These are phyloP conservation scores for Starmerella davenportii DNA, from an alignment of 805 yeast species.

Conservation along the genomic window DNA sequence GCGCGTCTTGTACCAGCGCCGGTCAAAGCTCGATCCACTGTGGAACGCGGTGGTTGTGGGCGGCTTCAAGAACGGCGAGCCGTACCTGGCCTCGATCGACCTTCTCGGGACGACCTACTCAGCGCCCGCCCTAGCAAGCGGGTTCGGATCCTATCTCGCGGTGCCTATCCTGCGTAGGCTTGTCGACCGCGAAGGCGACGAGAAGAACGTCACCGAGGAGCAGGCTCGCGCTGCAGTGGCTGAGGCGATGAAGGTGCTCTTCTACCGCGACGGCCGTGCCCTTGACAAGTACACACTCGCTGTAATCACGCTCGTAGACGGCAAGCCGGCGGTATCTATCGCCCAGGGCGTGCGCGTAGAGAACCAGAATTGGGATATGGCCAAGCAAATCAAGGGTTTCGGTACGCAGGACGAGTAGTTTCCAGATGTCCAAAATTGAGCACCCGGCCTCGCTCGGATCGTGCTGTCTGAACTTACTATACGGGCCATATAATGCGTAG, in stretches of 20 bases:
- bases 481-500: no score
- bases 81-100: slow-evolving; percentile 74
- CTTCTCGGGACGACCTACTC: slow-evolving; percentile 79
- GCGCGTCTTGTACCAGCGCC: slow-evolving; percentile 65
- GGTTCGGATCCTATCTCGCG: slow-evolving; percentile 91
- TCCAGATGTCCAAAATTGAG: not conserved
- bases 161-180: slow-evolving; percentile 75
- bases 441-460: not conserved
- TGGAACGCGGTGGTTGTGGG: slow-evolving; percentile 92
- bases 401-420: slow-evolving; percentile 28
- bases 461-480: no score
- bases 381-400: slow-evolving; percentile 73
- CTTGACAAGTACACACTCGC: slow-evolving; percentile 70
- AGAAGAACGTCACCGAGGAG: slow-evolving; percentile 44
- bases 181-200: slow-evolving; percentile 65
- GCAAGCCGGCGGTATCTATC: slow-evolving; percentile 32
- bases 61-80: slow-evolving; percentile 60
- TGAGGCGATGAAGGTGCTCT: slow-evolving; percentile 79
- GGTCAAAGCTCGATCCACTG: slow-evolving; percentile 85
- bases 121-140: slow-evolving; percentile 82
- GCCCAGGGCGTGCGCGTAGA: slow-evolving; percentile 11
- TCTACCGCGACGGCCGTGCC: slow-evolving; percentile 91
- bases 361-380: slow-evolving; percentile 36
- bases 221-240: slow-evolving; percentile 61
- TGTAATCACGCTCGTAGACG: slow-evolving; percentile 42